phyloP scores from a whole-genome alignment of 208 protist genomes.

The Wallacemonas sp. region DNA sequence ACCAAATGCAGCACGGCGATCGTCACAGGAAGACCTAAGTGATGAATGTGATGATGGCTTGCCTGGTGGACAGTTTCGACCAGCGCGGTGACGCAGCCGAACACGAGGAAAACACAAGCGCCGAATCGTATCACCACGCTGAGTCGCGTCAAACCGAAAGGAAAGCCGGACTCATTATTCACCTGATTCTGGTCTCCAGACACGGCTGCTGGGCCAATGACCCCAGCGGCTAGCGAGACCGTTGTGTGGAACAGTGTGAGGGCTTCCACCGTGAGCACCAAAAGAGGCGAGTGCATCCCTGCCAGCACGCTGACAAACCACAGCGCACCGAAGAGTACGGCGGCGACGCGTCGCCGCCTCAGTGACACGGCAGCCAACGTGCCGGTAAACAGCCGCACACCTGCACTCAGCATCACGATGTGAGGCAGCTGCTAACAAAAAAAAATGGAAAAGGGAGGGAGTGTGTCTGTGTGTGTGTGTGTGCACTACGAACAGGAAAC shows the following conservation, averaged over 20 bases:
- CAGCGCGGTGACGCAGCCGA: slow-evolving; percentile 53
- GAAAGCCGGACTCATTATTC: slow-evolving; percentile 25
- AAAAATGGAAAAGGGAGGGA: slow-evolving; percentile 8
- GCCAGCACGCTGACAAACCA: slow-evolving; percentile 36
- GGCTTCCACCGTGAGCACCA: slow-evolving; percentile 41
- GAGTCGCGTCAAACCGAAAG: slow-evolving; percentile 51
- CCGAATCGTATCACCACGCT: slow-evolving; percentile 49
- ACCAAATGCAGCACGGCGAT: slow-evolving; percentile 29
- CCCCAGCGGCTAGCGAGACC: slow-evolving; percentile 31
- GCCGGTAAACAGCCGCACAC: slow-evolving; percentile 15
- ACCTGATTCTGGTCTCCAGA: not conserved
- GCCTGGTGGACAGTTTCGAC: slow-evolving; percentile 44
- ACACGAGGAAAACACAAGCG: slow-evolving; percentile 51
- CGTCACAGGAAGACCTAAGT: slow-evolving; percentile 21
- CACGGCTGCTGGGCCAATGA: slow-evolving; percentile 22
- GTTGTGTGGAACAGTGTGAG: slow-evolving; percentile 40
- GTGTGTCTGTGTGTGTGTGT: not conserved
- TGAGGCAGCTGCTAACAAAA: too few species aligned
- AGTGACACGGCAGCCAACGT: slow-evolving; percentile 13
- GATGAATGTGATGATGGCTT: slow-evolving; percentile 26
- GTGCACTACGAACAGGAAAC: not conserved
- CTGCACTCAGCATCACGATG: slow-evolving; percentile 19
- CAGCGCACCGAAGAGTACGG: slow-evolving; percentile 27
- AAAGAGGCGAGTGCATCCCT: slow-evolving; percentile 28
- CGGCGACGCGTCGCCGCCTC: slow-evolving; percentile 14